Conservation (phyloP, 306 rosid genomes). For the Cucurbita maxima region DNA sequence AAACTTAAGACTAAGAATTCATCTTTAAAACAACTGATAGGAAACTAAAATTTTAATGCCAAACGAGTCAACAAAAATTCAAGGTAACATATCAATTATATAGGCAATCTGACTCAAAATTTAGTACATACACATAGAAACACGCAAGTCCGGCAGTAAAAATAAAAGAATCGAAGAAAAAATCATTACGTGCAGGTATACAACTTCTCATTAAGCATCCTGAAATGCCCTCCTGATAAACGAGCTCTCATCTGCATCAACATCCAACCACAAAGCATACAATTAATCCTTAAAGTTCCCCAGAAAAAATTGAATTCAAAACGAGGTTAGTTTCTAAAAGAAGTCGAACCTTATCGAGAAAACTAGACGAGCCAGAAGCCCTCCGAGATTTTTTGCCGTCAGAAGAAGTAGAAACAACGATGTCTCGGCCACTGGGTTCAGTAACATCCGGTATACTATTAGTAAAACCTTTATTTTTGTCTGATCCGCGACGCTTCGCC, state of each 20-base stretch:
- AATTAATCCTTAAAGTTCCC: neutral
- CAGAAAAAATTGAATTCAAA: neutral
- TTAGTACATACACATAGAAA: neutral
- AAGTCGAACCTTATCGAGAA: slow-evolving; percentile 43
- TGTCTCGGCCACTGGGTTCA: neutral
- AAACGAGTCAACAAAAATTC: neutral
- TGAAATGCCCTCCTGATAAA: slow-evolving; percentile 85
- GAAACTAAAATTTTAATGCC: neutral
- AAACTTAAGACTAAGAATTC: neutral
- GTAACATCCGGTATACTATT: neutral
- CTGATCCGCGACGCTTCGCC: slow-evolving; percentile 6
- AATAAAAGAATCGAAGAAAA: neutral
- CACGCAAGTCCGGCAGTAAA: neutral
- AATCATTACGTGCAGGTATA: slow-evolving; percentile 77
- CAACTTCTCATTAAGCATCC: slow-evolving; percentile 94
- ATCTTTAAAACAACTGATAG: neutral
- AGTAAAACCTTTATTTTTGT: neutral
- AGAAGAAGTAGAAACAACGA: slow-evolving; percentile 8
- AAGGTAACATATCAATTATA: neutral
- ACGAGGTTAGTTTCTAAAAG: neutral
- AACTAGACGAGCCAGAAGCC: slow-evolving; percentile 29
- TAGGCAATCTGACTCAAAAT: neutral
- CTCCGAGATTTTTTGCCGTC: slow-evolving; percentile 19
- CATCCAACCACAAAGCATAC: neutral
- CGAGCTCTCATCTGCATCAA: slow-evolving; percentile 63